Percentiles rank a stretch among this genome's conserved stretches.
These are phyloP conservation scores for Centrapalus pauciflorus DNA, from an alignment of 129 eudicot species.

Conservation along the genomic window DNA sequence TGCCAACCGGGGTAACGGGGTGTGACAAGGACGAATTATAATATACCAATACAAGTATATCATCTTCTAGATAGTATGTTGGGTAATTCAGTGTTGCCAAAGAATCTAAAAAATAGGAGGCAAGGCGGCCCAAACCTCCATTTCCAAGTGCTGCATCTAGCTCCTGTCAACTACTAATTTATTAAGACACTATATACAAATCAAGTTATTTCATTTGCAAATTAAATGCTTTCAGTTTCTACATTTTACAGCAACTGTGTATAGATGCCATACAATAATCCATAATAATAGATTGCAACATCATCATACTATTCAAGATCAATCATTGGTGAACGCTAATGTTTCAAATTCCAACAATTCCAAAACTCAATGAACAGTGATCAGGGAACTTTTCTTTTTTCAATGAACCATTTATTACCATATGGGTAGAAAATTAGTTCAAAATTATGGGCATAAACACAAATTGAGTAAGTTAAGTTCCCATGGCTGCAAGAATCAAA, in stretches of 20 bases:
- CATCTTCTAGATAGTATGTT: too few relatives aligned
- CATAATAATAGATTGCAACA: background rate
- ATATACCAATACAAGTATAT: too few relatives aligned
- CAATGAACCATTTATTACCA: background rate
- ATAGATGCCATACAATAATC: background rate
- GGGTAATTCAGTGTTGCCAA: slow-evolving; percentile 66
- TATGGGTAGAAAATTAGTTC: background rate
- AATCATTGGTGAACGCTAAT: background rate
- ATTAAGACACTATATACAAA: slow-evolving; percentile 10
- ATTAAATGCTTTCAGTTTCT: background rate
- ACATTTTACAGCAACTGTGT: too few relatives aligned
- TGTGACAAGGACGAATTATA: too few relatives aligned
- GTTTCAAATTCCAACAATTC: background rate
- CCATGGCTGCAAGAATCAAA: too few relatives aligned
- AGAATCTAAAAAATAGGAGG: slow-evolving; percentile 61
- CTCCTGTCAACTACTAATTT: slow-evolving; percentile 42
- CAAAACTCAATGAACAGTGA: background rate
- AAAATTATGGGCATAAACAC: background rate
- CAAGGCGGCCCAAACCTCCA: slow-evolving; percentile 69
- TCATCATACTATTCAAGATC: background rate
- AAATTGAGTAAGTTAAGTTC: background rate
- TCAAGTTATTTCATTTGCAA: background rate
- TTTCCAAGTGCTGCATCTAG: slow-evolving; percentile 73
- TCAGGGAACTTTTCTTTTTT: background rate
- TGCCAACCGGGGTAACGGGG: too few relatives aligned